Evolutionary conservation across 805 yeast species (phyloP).

Genomic region (Nakazawaea peltata): DNA sequence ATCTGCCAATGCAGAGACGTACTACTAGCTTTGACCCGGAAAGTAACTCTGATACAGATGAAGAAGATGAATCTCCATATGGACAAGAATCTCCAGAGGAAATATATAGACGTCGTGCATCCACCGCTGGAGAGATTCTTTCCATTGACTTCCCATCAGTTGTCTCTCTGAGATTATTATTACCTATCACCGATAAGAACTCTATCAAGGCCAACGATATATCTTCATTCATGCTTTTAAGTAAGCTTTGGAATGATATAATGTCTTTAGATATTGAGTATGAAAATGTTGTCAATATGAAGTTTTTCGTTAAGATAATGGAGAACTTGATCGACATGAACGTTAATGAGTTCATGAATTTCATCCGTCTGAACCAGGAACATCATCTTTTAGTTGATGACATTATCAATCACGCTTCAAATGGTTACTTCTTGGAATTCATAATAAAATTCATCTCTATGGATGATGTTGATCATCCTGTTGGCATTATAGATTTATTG

Average conservation of each 20-base stretch:
- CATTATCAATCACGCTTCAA: conserved; percentile 73
- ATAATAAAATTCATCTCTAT: conserved; percentile 80
- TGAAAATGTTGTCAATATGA: conserved; percentile 3
- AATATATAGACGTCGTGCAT: conserved; percentile 22
- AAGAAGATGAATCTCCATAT: conserved; percentile 13
- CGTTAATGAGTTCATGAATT: conserved; percentile 66
- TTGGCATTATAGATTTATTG: conserved; percentile 73
- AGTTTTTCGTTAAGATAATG: conserved; percentile 65
- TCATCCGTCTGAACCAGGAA: conserved; percentile 39
- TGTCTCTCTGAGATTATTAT: conserved; percentile 53
- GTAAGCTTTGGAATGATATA: conserved; percentile 6
- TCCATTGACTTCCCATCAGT: conserved; percentile 81
- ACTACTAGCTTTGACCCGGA: too few relatives aligned
- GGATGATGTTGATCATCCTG: conserved; percentile 81
- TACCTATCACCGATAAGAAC: conserved; percentile 48
- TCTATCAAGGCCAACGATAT: conserved; percentile 7
- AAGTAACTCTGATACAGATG: conserved; percentile 10
- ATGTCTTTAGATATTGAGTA: background rate
- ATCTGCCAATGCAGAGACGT: conserved; percentile 17
- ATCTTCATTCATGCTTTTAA: conserved; percentile 2
- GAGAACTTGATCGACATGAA: conserved; percentile 80
- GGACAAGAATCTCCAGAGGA: conserved; percentile 9
- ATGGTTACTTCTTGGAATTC: conserved; percentile 87
- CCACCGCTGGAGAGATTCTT: conserved; percentile 68
- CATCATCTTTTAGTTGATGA: conserved; percentile 51